Conservation (phyloP, 1,284 basidiomycete genomes). For the Pascua sp. region DNA sequence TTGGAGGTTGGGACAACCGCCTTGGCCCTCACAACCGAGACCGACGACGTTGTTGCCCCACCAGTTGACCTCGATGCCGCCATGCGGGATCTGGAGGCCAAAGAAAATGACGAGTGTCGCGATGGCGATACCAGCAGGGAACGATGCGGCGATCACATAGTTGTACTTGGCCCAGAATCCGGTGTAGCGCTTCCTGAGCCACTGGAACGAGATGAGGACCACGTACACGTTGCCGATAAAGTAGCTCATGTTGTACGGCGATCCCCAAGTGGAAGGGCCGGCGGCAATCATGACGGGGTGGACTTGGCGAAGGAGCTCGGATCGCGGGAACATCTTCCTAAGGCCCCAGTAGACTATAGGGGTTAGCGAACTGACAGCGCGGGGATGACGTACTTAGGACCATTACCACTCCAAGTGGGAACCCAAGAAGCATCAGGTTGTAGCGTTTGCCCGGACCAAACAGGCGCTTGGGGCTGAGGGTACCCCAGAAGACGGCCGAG, state of each 20-base stretch:
- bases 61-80: slow-evolving; percentile 49
- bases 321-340: slow-evolving; percentile 12
- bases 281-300: slow-evolving; percentile 19
- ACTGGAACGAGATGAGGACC: slow-evolving; percentile 35
- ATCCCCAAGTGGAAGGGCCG: slow-evolving; percentile 9
- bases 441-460: slow-evolving; percentile 65
- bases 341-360: slow-evolving; percentile 14
- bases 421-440: slow-evolving; percentile 60
- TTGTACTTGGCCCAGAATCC: slow-evolving; percentile 46
- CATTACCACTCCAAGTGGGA: slow-evolving; percentile 49
- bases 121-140: slow-evolving; percentile 45
- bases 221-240: slow-evolving; percentile 29
- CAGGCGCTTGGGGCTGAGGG: slow-evolving; percentile 67
- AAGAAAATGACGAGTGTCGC: slow-evolving; percentile 41
- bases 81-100: slow-evolving; percentile 18
- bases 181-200: slow-evolving; percentile 27
- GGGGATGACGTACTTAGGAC: too few species aligned
- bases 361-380: too few species aligned
- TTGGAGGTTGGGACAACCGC: slow-evolving; percentile 13
- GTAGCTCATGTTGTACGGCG: slow-evolving; percentile 40
- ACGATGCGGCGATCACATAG: slow-evolving; percentile 44
- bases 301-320: slow-evolving; percentile 11
- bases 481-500: slow-evolving; percentile 64
- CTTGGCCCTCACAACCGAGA: slow-evolving; percentile 38
- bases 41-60: slow-evolving; percentile 61